phyloP scores from a whole-genome alignment of 345 rosid genomes.

The Luvunga scandens region DNA sequence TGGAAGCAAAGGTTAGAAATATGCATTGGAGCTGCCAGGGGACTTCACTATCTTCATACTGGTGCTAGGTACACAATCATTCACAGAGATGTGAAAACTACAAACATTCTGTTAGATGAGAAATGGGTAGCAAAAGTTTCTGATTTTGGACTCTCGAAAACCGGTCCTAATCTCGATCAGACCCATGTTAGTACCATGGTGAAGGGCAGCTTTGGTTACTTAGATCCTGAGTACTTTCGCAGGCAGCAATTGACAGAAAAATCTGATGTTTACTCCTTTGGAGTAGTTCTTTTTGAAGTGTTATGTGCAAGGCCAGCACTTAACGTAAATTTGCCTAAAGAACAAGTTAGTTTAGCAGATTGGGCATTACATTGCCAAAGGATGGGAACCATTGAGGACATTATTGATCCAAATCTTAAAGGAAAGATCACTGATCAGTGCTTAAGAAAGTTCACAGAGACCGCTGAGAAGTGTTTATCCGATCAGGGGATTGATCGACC shows the following conservation, averaged over 20 bases:
- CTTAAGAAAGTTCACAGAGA: conserved; percentile 59
- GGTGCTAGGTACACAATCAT: conserved; percentile 62
- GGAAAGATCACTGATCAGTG: conserved; percentile 53
- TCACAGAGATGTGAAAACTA: conserved; percentile 72
- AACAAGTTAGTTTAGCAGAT: conserved; percentile 62
- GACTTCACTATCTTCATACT: conserved; percentile 73
- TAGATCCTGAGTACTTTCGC: conserved; percentile 64
- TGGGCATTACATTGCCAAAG: conserved; percentile 46
- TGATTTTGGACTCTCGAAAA: conserved; percentile 65
- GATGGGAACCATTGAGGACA: conserved; percentile 36
- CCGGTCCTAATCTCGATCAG: conserved; percentile 43
- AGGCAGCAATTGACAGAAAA: conserved; percentile 65
- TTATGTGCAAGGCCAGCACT: conserved; percentile 53
- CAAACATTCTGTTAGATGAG: conserved; percentile 62
- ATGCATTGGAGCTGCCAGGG: conserved; percentile 68
- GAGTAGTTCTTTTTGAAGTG: conserved; percentile 64
- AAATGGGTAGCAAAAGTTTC: conserved; percentile 72
- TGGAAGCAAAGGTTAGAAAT: conserved; percentile 65
- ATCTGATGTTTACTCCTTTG: conserved; percentile 72
- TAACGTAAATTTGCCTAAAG: conserved; percentile 39
- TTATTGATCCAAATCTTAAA: conserved; percentile 49
- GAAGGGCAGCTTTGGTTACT: conserved; percentile 68
- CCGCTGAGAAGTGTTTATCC: conserved; percentile 64
- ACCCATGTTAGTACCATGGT: conserved; percentile 60
- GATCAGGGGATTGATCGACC: conserved; percentile 71